Evolutionary conservation across 257 asterid genomes (phyloP).

Genomic region (Coffea eugenioides): DNA sequence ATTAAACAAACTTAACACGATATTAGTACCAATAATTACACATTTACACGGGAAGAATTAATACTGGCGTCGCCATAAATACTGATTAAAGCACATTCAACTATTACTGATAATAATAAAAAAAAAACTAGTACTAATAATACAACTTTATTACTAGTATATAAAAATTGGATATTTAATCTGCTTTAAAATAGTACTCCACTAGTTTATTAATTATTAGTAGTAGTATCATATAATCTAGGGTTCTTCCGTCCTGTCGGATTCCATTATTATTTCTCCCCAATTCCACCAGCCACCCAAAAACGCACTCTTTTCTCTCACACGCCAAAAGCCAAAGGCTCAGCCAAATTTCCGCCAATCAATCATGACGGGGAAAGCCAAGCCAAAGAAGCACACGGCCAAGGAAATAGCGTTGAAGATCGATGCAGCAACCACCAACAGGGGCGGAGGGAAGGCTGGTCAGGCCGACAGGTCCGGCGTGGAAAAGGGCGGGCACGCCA

Average conservation of each 20-base stretch:
- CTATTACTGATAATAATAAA: too few relatives aligned
- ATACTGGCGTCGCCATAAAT: too few relatives aligned
- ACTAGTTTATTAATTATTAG: too few relatives aligned
- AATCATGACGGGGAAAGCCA: slow-evolving; percentile 86
- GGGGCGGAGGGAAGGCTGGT: slow-evolving; percentile 93
- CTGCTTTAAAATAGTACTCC: too few relatives aligned
- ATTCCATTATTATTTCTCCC: neutral
- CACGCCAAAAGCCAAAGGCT: neutral
- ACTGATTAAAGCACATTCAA: too few relatives aligned
- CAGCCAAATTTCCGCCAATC: neutral
- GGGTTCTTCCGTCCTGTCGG: slow-evolving; percentile 12
- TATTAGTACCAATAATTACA: too few relatives aligned
- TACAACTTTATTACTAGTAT: too few relatives aligned
- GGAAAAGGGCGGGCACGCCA: slow-evolving; percentile 88
- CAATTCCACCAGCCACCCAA: neutral
- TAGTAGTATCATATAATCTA: neutral
- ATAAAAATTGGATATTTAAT: too few relatives aligned
- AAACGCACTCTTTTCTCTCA: neutral
- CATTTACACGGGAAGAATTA: too few relatives aligned
- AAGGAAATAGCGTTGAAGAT: slow-evolving; percentile 68
- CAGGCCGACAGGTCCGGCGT: slow-evolving; percentile 59
- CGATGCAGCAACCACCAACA: slow-evolving; percentile 80
- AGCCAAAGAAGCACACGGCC: slow-evolving; percentile 95
- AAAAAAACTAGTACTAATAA: too few relatives aligned
- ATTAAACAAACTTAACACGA: too few relatives aligned